Percentiles rank a stretch among this genome's conserved stretches.
Conservation (phyloP, 176 grass and related monocot genomes). For the Poa annua region DNA sequence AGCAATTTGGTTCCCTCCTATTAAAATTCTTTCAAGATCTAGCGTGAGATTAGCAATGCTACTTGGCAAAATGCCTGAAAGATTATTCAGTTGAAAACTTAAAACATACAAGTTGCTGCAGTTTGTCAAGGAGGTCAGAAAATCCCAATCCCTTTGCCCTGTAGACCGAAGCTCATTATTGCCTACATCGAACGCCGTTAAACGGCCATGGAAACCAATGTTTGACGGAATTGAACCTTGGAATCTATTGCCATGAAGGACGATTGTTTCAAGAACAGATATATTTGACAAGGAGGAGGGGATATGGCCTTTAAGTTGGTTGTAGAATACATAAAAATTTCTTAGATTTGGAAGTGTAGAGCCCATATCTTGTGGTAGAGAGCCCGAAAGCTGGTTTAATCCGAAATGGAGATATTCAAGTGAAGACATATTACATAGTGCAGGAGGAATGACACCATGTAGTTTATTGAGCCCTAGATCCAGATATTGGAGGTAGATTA, state of each 20-base stretch:
- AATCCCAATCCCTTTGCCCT: constrained; percentile 5
- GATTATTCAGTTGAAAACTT: background rate
- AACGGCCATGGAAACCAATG: background rate
- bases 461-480: background rate
- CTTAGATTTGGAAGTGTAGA: background rate
- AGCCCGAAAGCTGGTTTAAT: background rate
- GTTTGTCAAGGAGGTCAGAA: constrained; percentile 4
- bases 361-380: background rate
- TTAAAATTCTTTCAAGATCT: background rate
- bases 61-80: constrained; percentile 16
- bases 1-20: constrained; percentile 9
- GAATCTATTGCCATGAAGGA: constrained; percentile 2
- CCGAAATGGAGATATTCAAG: background rate
- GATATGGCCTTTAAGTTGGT: background rate
- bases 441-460: background rate
- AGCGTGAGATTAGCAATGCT: background rate
- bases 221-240: background rate
- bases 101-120: background rate
- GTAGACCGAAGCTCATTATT: background rate
- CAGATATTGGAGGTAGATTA: constrained; percentile 7
- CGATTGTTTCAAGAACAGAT: background rate
- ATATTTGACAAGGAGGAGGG: background rate
- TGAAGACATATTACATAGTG: background rate
- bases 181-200: background rate
- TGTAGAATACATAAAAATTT: background rate